Evolutionary conservation across 768 basidiomycete species (phyloP), one percentile per base, ranked within the genome.

Genomic region (Leccinellum rugosiceps): DNA sequence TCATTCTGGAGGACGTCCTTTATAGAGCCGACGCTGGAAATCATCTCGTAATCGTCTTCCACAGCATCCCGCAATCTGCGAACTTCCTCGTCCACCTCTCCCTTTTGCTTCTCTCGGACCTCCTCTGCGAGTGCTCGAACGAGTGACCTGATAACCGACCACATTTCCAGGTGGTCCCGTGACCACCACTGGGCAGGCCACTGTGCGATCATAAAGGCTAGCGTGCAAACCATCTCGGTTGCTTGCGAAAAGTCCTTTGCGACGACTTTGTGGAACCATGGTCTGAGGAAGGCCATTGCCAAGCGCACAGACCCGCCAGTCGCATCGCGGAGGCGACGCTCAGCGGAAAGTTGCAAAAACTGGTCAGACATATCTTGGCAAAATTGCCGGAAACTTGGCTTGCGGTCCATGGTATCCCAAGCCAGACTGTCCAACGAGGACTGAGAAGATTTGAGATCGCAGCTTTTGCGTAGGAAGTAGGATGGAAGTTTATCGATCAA

Each of bases 131-230:
- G 72, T 35, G 86, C 79, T 57, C 80, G 75, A 32, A 83, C 78
- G 68, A 86, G 83, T 32, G 80, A 78, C 45, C 79, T 78, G 32
- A 87, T 78, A 44, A 88, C 76, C 50, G 80, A 75, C 68, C 77
- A 78, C 64, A 87, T 78, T 72, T 88, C 88, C 5, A 77, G 69
- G 67, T 85, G 85, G 61, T 87, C 83, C 52, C 77, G 79, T 26
- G 79, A 77, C 85, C 87, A 90, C 78, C 81, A 82, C 62, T 80
- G 80, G 21, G 82, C 83, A 23, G 86, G 85, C 88, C 88, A 90
- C 58, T 78, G 77, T 6, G 84, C 81, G 59, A 85, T 81, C 28
- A 75, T 65, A 26, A 78, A 75, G 13, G 84, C 73, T 48, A 86
- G 75, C 53, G 72, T 73, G 49, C 72, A 71, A 46, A 76, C 69